Base-by-base conservation (phyloP, 345 rosid genomes). In the Syzygium oleosum region DNA sequence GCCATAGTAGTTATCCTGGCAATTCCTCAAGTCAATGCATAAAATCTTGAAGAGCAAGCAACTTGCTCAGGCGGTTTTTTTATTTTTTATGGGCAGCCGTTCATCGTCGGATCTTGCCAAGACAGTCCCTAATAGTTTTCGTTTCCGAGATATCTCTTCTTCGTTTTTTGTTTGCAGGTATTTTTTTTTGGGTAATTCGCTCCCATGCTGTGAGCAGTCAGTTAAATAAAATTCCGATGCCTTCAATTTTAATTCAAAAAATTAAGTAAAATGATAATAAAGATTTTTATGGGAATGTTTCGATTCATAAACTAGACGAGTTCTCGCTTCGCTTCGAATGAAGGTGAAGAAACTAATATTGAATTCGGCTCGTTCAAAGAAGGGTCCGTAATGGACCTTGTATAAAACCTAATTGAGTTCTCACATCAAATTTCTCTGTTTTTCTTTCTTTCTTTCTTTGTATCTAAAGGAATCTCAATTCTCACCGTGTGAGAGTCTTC, bases 81-180 rank as follows among this genome's bases (percentile, higher is more conserved):
- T n/a, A n/a, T n/a, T 6, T 6, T 29, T 12, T 7, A 6, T 14
- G 6, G 38, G 38, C 52, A 12, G 52, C 52, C 53, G 53, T 16
- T 52, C 17, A 52, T 52, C 53, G 17, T 14, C 17, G 53, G 53
- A 52, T 52, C 53, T 52, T 6, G 53, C 53, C 17, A 14, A 52
- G 4, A 52, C 15, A 52, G 17, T 14, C 53, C 53, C 53, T 52
- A 52, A 13, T 10, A 13, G 53, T 3, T 16, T 52, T 52, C 53
- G 6, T 13, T 29, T 3, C 19, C 11, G 77, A 63, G 5, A 29
- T 29, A n/a, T n/a, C 68, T 1, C n/a, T 0, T 12, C 0, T 61
- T 1, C 29, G 3, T n/a, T 6, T 15, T 3, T 1, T n/a, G 16
- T n/a, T n/a, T 6, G 34, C 21, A n/a, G 19, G 9, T 4, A 14